Base-by-base conservation (phyloP, 768 basidiomycete species). In the Auricularia auricula-judae region DNA sequence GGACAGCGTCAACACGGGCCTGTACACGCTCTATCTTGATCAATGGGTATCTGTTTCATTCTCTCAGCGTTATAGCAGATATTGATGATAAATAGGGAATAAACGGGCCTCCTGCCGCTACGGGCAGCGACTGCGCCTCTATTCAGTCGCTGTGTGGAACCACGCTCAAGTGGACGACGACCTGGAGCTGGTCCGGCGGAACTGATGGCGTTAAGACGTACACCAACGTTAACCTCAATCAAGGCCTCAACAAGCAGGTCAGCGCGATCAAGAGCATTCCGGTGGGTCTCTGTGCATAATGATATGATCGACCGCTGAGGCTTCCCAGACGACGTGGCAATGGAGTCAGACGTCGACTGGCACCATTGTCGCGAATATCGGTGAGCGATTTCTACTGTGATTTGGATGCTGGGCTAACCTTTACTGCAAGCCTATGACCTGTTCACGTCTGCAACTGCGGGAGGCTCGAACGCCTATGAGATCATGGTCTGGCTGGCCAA, bases 401-500 rank as follows among this genome's bases (percentile, higher is more conserved):
- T 11, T 44, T 18, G 43, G 1, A 10, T 18, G 43, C 1, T 11
- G 1, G 43, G 18, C 10, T 10, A 11, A 11, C 11, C 10, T 18
- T 44, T 44, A 11, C 43, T 44, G 43, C 78, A 86, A 34, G 83
- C 86, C 4, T 88, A 79, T 65, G 86, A 88, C 66, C 65, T 87
- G 1, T 88, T 88, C 76, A 87, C 86, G 0, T 81, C 86, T 2
- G 69, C 68, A 65, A 74, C 75, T 3, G 51, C 82, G 42, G 80
- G 80, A 1, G 85, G 85, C 36, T 72, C 77, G 44, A 78, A 78
- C 62, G 66, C 67, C 36, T 68, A 75, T 66, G 80, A 81, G 66
- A 77, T 86, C 68, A 88, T 88, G 86, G 72, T 88, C 65, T 87
- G 86, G 86, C 79, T 86, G 14, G 84, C 78, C 0, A 83, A 81